phyloP scores from a whole-genome alignment of 2,329 filamentous ascomycete genomes.

The Fusarium illudens region DNA sequence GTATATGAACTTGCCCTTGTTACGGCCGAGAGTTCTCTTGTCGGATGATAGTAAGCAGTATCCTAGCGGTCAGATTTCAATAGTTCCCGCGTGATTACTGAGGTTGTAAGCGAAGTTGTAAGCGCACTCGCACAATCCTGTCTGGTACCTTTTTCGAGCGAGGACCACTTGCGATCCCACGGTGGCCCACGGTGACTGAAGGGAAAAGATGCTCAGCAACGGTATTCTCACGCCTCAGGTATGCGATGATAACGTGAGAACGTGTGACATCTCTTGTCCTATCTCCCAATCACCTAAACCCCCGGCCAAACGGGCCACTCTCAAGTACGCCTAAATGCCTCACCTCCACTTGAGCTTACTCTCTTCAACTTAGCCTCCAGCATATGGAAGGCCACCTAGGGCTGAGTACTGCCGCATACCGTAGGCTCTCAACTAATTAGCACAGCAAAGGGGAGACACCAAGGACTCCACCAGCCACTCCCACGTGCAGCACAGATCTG shows the following conservation, averaged over 20 bases:
- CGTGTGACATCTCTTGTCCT: neutral
- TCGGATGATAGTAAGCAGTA: neutral
- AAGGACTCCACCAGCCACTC: too few relatives aligned
- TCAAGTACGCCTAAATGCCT: neutral
- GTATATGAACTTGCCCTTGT: too few relatives aligned
- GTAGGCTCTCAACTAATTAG: too few relatives aligned
- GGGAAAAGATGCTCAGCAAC: neutral
- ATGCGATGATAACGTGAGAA: neutral
- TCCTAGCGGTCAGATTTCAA: neutral
- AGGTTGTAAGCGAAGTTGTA: neutral
- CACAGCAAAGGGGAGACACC: too few relatives aligned
- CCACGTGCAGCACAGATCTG: too few relatives aligned
- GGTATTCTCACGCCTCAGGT: neutral
- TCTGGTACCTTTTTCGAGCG: neutral
- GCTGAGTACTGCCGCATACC: too few relatives aligned
- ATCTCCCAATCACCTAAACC: neutral
- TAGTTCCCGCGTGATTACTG: neutral
- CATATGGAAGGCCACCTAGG: neutral
- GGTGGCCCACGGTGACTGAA: neutral
- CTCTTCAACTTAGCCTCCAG: neutral
- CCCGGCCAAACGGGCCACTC: neutral
- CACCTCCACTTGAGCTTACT: neutral
- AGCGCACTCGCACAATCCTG: neutral
- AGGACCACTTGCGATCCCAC: neutral
- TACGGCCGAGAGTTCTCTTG: neutral